A percentile compares a stretch with the other conserved stretches of the same genome.
phyloP scores from a whole-genome alignment of 352 stramenopile species.

The Phytophthora kernoviae region DNA sequence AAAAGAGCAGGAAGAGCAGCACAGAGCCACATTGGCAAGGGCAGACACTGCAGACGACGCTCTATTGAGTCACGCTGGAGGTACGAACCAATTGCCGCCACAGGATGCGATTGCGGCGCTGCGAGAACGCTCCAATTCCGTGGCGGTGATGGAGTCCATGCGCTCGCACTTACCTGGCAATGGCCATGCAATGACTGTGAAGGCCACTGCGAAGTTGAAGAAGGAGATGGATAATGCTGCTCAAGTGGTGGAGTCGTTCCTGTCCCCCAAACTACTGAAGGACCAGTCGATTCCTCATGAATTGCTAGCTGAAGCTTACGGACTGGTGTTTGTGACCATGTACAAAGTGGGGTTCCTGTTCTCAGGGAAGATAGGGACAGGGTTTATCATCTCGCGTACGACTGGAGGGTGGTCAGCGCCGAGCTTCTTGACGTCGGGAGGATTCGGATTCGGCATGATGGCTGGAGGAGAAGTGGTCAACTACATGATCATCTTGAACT shows the following conservation, averaged over 20 bases:
- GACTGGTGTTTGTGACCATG: slow-evolving; percentile 80
- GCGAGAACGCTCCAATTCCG: slow-evolving; percentile 65
- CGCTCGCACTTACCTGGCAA: slow-evolving; percentile 22
- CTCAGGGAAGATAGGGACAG: slow-evolving; percentile 78
- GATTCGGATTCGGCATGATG: slow-evolving; percentile 86
- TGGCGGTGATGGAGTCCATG: slow-evolving; percentile 46
- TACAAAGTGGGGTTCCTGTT: slow-evolving; percentile 85
- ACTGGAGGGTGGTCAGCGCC: slow-evolving; percentile 75
- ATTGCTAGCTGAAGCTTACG: slow-evolving; percentile 73
- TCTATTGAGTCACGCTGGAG: slow-evolving; percentile 34
- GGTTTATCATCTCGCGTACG: slow-evolving; percentile 79
- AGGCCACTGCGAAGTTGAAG: slow-evolving; percentile 60
- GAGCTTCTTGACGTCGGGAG: slow-evolving; percentile 71
- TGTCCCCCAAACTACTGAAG: slow-evolving; percentile 75
- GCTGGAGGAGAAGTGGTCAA: slow-evolving; percentile 80
- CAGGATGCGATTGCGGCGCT: slow-evolving; percentile 38
- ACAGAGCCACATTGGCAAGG: slow-evolving; percentile 31
- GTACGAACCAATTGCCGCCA: slow-evolving; percentile 12
- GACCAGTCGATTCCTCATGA: slow-evolving; percentile 85
- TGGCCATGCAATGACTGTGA: slow-evolving; percentile 60
- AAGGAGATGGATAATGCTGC: slow-evolving; percentile 68
- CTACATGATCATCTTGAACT: slow-evolving; percentile 85
- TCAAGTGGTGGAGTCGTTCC: slow-evolving; percentile 73
- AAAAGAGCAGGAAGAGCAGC: slow-evolving; percentile 26
- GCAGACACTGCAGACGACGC: slow-evolving; percentile 47